Percentiles rank a stretch among this genome's conserved stretches.
These are phyloP conservation scores for Colletotrichum melonis DNA, from an alignment of 2,329 filamentous ascomycete genomes.

Conservation along the genomic window DNA sequence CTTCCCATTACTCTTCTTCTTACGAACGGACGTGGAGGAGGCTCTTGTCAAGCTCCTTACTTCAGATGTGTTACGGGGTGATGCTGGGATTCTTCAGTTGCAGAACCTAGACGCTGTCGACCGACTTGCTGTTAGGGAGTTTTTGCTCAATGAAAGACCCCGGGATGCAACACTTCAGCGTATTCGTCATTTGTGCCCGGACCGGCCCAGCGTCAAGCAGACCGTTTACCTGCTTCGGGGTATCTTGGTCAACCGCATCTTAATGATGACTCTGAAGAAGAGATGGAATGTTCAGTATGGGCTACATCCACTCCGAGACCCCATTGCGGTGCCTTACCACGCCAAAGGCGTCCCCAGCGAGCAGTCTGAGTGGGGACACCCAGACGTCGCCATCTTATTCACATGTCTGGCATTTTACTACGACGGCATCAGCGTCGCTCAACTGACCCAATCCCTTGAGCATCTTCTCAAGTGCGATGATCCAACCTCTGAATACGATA, in stretches of 20 bases:
- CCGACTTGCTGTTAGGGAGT: conserved; percentile 40
- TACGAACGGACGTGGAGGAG: conserved; percentile 59
- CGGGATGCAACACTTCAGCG: conserved; percentile 37
- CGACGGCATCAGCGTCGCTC: conserved; percentile 59
- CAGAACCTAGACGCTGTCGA: conserved; percentile 44
- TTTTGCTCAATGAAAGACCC: conserved; percentile 43
- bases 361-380: conserved; percentile 75
- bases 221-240: conserved; percentile 70
- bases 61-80: conserved; percentile 49
- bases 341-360: conserved; percentile 73
- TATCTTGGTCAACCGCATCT: conserved; percentile 68
- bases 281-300: conserved; percentile 76
- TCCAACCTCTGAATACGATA: conserved; percentile 65
- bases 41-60: conserved; percentile 53
- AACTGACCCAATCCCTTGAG: conserved; percentile 61
- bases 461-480: conserved; percentile 67
- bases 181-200: conserved; percentile 43
- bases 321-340: conserved; percentile 74
- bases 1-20: conserved; percentile 69
- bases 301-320: conserved; percentile 62
- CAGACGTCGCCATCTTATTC: conserved; percentile 72
- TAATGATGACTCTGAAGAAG: conserved; percentile 70
- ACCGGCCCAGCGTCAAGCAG: conserved; percentile 45
- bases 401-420: conserved; percentile 78
- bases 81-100: conserved; percentile 45